phyloP scores from a whole-genome alignment of 495 filamentous ascomycete genomes.

The Astrothelium subdiscretum region DNA sequence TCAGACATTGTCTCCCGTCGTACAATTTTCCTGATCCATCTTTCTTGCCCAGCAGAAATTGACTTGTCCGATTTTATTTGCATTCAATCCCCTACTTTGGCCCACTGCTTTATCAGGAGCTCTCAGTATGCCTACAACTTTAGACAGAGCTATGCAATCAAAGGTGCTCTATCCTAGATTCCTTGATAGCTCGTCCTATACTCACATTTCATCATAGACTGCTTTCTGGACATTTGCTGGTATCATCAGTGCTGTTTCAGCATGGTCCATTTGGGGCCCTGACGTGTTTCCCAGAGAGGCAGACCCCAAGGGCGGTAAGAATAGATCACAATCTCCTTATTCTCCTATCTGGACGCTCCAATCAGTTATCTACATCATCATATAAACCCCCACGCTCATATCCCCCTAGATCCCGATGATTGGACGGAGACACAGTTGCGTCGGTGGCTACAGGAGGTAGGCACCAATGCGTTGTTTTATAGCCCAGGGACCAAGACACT shows the following conservation, averaged over 20 bases:
- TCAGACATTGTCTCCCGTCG: not conserved
- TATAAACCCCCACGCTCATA: too few species aligned
- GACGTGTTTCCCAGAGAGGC: constrained; percentile 15
- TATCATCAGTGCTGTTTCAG: constrained; percentile 17
- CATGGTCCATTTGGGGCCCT: constrained; percentile 20
- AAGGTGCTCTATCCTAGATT: not conserved
- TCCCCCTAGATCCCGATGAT: not conserved
- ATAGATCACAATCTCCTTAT: not conserved
- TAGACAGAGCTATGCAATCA: not conserved
- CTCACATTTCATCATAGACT: not conserved
- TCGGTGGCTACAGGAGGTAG: not conserved
- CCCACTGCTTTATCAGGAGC: not conserved
- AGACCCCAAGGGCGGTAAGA: constrained; percentile 13
- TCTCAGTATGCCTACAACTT: not conserved
- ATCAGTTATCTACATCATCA: too few species aligned
- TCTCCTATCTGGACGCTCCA: too few species aligned
- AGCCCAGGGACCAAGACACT: not conserved
- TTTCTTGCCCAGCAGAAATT: too few species aligned
- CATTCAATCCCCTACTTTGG: not conserved
- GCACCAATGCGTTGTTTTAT: not conserved
- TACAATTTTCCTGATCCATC: too few species aligned
- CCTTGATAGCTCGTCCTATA: not conserved
- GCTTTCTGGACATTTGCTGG: constrained; percentile 14
- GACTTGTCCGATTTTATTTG: too few species aligned
- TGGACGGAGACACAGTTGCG: not conserved